Conservation (phyloP, 257 asterid genomes). For the Nicotiana tomentosiformis region DNA sequence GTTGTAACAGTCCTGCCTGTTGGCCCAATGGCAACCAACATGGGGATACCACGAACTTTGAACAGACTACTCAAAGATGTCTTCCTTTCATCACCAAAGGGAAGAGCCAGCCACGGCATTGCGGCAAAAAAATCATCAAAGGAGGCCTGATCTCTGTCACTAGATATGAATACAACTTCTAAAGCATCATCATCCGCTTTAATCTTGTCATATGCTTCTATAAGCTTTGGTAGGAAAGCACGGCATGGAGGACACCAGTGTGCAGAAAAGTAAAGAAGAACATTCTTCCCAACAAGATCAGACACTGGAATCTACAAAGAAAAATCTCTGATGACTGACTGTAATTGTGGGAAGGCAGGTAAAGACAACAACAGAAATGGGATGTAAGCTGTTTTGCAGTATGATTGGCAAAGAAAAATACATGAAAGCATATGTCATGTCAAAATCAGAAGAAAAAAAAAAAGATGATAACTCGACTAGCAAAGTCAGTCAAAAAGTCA, state of each 20-base stretch:
- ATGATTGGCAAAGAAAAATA: no score
- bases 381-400: no score
- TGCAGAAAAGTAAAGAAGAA: slow-evolving; percentile 78
- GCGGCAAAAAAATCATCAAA: slow-evolving; percentile 60
- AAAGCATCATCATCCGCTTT: slow-evolving; percentile 37
- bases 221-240: slow-evolving; percentile 65
- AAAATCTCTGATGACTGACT: neutral
- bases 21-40: slow-evolving; percentile 54
- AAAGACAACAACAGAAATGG: no score
- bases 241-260: slow-evolving; percentile 97
- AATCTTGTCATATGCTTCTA: slow-evolving; percentile 45
- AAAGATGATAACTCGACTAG: no score
- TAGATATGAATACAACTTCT: slow-evolving; percentile 72
- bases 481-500: no score
- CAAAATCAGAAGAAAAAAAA: no score
- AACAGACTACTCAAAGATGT: slow-evolving; percentile 36
- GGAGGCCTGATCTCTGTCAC: slow-evolving; percentile 60
- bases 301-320: slow-evolving; percentile 53
- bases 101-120: slow-evolving; percentile 92
- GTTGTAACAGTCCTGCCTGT: slow-evolving; percentile 59
- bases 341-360: no score
- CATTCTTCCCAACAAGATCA: slow-evolving; percentile 60
- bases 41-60: slow-evolving; percentile 23
- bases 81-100: slow-evolving; percentile 66
- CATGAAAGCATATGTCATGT: no score